phyloP scores from a whole-genome alignment of 140 eudicot genomes.

The Ambrosia hybrid region DNA sequence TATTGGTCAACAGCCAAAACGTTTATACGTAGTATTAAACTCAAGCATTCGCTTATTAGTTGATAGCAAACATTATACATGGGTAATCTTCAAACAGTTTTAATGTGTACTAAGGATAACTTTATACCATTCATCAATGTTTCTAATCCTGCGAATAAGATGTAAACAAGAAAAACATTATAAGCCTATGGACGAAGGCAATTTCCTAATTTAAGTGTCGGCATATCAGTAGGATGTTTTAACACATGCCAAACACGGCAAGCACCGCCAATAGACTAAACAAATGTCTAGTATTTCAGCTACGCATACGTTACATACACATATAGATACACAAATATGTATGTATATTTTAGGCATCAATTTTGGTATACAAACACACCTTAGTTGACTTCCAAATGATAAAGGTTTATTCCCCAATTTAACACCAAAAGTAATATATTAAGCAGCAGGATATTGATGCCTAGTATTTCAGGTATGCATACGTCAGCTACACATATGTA shows the following conservation, averaged over 20 bases:
- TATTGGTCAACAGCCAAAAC: neutral
- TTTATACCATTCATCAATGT: neutral
- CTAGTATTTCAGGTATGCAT: too few relatives aligned
- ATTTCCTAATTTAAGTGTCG: neutral
- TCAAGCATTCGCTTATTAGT: neutral
- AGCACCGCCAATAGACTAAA: conserved; percentile 9
- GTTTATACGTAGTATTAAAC: neutral
- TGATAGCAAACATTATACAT: neutral
- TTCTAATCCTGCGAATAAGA: conserved; percentile 4
- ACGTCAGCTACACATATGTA: too few relatives aligned
- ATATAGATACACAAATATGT: neutral
- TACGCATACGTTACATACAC: neutral
- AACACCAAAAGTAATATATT: too few relatives aligned
- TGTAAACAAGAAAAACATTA: neutral
- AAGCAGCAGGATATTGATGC: too few relatives aligned
- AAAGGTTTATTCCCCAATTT: too few relatives aligned
- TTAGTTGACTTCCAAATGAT: too few relatives aligned
- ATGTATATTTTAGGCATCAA: too few relatives aligned
- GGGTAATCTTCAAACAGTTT: neutral
- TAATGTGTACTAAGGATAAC: neutral
- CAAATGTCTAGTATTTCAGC: neutral
- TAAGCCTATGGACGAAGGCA: neutral
- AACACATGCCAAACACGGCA: conserved; percentile 5
- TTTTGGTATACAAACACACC: too few relatives aligned
- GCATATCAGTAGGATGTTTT: conserved; percentile 7